Evolutionary conservation across 768 basidiomycete species (phyloP).

Genomic region (Aureoboletus auriporus): DNA sequence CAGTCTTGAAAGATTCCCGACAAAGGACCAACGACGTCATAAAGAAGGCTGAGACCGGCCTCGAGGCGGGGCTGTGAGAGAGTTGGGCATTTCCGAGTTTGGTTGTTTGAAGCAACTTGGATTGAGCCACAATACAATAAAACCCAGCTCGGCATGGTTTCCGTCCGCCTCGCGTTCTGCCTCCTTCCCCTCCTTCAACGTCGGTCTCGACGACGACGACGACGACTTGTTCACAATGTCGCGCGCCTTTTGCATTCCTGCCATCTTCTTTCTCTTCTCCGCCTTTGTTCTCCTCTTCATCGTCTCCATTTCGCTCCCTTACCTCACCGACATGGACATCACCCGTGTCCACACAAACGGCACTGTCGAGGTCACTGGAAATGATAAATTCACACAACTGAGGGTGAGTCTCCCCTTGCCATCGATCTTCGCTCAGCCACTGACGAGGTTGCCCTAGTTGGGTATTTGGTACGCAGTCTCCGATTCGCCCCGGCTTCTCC

Average conservation of each 20-base stretch:
- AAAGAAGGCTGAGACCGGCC: no score
- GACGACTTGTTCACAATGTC: conserved; percentile 27
- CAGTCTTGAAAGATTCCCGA: no score
- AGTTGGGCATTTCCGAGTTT: conserved; percentile 1
- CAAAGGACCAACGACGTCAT: no score
- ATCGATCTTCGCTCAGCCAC: background rate
- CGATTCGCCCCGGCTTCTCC: background rate
- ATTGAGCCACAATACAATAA: conserved; percentile 21
- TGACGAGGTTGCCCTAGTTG: conserved; percentile 39
- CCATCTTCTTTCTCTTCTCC: conserved; percentile 48
- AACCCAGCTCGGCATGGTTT: conserved; percentile 6
- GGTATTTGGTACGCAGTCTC: conserved; percentile 57
- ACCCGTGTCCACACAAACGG: conserved; percentile 50
- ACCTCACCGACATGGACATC: conserved; percentile 63
- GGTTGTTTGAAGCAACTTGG: background rate
- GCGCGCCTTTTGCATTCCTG: conserved; percentile 59
- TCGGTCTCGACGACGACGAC: background rate
- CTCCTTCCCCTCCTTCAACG: conserved; percentile 6
- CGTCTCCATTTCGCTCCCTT: conserved; percentile 69
- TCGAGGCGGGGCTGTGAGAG: no score
- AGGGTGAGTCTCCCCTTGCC: conserved; percentile 43
- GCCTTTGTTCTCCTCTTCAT: conserved; percentile 67
- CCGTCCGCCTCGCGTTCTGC: background rate
- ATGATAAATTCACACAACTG: conserved; percentile 37
- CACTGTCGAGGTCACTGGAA: conserved; percentile 21